These are phyloP conservation scores for Solanum etuberosum DNA, from an alignment of 257 asterid species.

Conservation along the genomic window DNA sequence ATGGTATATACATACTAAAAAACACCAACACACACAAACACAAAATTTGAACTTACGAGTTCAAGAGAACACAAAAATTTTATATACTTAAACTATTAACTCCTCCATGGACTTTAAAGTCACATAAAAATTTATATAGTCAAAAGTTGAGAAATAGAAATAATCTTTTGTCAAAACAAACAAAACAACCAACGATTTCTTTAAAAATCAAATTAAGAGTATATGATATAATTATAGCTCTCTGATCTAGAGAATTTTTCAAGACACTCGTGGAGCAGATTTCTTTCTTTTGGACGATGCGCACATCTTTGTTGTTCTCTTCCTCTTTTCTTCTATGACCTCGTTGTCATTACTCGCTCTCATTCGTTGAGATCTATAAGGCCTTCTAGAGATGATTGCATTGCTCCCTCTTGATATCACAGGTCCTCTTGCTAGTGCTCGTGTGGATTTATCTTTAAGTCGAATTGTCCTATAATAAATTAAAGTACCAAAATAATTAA, in stretches of 20 bases:
- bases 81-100: not conserved
- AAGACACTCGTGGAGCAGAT: not conserved
- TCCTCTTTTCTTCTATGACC: not conserved
- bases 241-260: not conserved
- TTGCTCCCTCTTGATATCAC: not conserved
- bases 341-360: fast-evolving
- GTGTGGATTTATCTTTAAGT: not conserved
- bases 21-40: no score
- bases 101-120: not conserved
- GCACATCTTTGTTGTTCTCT: not conserved
- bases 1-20: no score
- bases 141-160: not conserved
- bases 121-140: not conserved
- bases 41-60: not conserved
- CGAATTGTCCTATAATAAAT: not conserved
- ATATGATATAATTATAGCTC: not conserved
- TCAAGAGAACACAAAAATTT: not conserved
- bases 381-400: not conserved
- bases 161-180: not conserved
- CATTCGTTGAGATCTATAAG: not conserved
- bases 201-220: not conserved
- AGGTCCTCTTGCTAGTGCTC: not conserved
- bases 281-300: not conserved
- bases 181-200: not conserved
- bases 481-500: not conserved